phyloP scores from a whole-genome alignment of 2,329 filamentous ascomycete genomes.

The Herpotrichia juniperi region DNA sequence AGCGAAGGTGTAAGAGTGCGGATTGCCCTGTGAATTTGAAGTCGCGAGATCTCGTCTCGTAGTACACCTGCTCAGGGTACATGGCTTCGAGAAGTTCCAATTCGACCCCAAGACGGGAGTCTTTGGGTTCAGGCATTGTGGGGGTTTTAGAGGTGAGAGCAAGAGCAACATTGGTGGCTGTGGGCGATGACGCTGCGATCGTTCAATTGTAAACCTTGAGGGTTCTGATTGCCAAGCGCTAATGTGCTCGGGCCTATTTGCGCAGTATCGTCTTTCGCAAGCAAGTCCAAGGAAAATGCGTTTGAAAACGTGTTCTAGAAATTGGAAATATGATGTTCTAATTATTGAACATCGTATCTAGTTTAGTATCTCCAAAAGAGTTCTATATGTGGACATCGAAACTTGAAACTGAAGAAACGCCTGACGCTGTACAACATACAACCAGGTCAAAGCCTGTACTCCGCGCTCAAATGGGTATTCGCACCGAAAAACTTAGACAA shows the following conservation, averaged over 20 bases:
- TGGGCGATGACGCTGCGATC: too few species aligned
- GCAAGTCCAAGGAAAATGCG: too few species aligned
- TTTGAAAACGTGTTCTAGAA: too few species aligned
- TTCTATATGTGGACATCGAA: too few species aligned
- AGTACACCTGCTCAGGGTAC: slow-evolving; percentile 50
- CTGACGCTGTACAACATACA: background rate
- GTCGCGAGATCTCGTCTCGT: slow-evolving; percentile 41
- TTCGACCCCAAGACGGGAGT: slow-evolving; percentile 40
- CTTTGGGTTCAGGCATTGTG: slow-evolving; percentile 9
- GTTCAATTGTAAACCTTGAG: too few species aligned
- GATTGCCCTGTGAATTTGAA: slow-evolving; percentile 41
- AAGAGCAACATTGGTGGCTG: too few species aligned
- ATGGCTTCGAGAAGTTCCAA: slow-evolving; percentile 52
- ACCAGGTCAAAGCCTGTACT: background rate
- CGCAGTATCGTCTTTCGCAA: too few species aligned
- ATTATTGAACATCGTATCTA: too few species aligned
- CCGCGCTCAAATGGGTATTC: background rate
- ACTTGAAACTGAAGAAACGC: background rate
- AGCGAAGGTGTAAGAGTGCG: slow-evolving; percentile 42
- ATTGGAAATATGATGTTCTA: too few species aligned
- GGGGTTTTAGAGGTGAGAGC: background rate
- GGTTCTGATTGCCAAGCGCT: too few species aligned
- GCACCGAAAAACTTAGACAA: background rate
- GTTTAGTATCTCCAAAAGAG: background rate
- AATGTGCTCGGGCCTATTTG: too few species aligned